Conservation (phyloP, 768 basidiomycete genomes). For the Suillus occidentalis region DNA sequence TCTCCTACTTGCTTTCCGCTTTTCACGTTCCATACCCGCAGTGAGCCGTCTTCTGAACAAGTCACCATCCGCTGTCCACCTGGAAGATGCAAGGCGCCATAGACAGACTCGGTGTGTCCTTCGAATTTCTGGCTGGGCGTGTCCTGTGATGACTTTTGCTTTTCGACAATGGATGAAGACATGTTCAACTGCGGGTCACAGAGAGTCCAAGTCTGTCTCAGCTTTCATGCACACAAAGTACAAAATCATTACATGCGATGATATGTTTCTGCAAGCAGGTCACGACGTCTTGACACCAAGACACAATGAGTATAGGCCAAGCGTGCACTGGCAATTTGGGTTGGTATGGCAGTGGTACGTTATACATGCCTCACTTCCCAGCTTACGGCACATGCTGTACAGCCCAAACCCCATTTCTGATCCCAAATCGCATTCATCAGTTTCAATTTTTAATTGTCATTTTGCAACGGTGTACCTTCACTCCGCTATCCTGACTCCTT, state of each 20-base stretch:
- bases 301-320: background rate
- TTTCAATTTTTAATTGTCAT: too few relatives aligned
- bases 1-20: background rate
- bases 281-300: too few relatives aligned
- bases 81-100: background rate
- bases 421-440: too few relatives aligned
- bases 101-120: background rate
- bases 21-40: background rate
- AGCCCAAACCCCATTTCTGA: background rate
- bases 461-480: background rate
- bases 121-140: background rate
- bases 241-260: background rate
- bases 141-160: background rate
- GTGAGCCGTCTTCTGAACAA: background rate
- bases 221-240: background rate
- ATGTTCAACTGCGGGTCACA: background rate
- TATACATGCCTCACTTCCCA: too few relatives aligned
- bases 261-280: too few relatives aligned
- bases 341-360: background rate
- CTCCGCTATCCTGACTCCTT: too few relatives aligned
- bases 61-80: background rate
- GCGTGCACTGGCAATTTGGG: background rate
- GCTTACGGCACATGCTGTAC: background rate
- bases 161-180: background rate
- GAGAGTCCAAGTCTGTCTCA: background rate